phyloP scores from a whole-genome alignment of 768 basidiomycete genomes.

The Suillus decipiens region DNA sequence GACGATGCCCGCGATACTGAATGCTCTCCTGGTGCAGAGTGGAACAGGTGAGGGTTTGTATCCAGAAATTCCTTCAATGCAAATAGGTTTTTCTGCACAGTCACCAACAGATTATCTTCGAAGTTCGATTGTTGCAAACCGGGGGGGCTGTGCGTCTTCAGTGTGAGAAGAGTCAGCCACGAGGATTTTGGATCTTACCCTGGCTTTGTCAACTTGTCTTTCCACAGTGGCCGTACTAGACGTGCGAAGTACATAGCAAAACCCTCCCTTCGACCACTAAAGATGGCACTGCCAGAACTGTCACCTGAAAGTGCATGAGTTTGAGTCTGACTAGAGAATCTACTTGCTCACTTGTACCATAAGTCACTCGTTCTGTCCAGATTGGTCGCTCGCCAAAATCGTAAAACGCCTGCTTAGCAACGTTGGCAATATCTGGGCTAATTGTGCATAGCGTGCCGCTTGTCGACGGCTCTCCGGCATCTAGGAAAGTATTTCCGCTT shows the following conservation, averaged over 20 bases:
- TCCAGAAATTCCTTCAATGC: conserved; percentile 76
- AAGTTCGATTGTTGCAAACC: conserved; percentile 61
- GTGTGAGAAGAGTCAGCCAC: conserved; percentile 4
- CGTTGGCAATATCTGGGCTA: conserved; percentile 61
- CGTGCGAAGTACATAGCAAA: conserved; percentile 86
- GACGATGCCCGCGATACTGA: conserved; percentile 53
- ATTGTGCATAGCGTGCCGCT: conserved; percentile 50
- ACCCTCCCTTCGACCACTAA: conserved; percentile 88
- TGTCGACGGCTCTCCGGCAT: conserved; percentile 49
- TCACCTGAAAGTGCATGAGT: conserved; percentile 45
- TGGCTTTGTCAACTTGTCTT: conserved; percentile 66
- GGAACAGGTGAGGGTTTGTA: conserved; percentile 84
- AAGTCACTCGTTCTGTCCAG: conserved; percentile 77
- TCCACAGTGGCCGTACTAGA: conserved; percentile 87
- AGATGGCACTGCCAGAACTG: conserved; percentile 71
- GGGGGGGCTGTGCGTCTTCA: conserved; percentile 34
- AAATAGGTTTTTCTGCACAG: conserved; percentile 78
- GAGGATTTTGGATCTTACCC: conserved; percentile 43
- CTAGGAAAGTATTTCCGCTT: conserved; percentile 79
- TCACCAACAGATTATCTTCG: conserved; percentile 60
- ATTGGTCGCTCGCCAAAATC: conserved; percentile 83
- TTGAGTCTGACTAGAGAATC: background rate
- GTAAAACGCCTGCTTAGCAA: conserved; percentile 86
- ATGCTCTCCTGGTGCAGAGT: conserved; percentile 74
- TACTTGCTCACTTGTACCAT: conserved; percentile 61